Evolutionary conservation across 139 green algal genomes (phyloP).

Genomic region (Volvox africanus): DNA sequence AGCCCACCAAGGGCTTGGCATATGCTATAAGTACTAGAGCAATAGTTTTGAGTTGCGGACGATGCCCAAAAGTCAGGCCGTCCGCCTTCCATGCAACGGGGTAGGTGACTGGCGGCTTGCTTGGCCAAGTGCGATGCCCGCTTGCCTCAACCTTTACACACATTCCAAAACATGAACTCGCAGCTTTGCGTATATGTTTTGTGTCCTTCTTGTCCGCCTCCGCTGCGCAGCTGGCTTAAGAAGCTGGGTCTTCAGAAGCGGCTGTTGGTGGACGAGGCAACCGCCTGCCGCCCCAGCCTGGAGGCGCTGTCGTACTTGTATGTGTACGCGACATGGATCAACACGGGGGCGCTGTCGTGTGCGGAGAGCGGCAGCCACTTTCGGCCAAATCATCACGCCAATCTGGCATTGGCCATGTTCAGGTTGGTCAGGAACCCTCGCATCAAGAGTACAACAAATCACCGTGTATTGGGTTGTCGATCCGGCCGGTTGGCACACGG

Average conservation of each 20-base stretch:
- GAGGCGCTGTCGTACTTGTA: constrained; percentile 61
- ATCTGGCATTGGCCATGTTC: constrained; percentile 89
- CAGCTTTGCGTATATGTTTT: no score
- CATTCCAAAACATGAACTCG: no score
- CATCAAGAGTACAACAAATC: no score
- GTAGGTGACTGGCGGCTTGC: no score
- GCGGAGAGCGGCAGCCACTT: constrained; percentile 94
- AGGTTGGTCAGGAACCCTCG: constrained; percentile 23
- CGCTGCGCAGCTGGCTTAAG: constrained; percentile 77
- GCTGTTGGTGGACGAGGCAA: constrained; percentile 82
- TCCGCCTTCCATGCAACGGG: no score
- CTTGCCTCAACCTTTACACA: no score
- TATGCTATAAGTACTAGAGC: neutral
- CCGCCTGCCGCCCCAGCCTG: constrained; percentile 62
- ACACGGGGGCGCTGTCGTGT: constrained; percentile 90
- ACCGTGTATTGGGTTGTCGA: no score
- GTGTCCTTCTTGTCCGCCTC: neutral
- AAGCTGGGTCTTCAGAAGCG: constrained; percentile 85
- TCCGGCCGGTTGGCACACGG: no score
- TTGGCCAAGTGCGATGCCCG: no score
- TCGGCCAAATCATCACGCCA: constrained; percentile 94
- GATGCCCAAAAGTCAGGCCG: no score
- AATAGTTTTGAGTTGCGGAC: no score
- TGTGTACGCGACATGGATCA: constrained; percentile 89
- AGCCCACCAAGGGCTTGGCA: no score